A percentile compares a stretch with the other conserved stretches of the same genome.
phyloP scores from a whole-genome alignment of 2,329 filamentous ascomycete genomes.

The Biscogniauxia mediterranea region DNA sequence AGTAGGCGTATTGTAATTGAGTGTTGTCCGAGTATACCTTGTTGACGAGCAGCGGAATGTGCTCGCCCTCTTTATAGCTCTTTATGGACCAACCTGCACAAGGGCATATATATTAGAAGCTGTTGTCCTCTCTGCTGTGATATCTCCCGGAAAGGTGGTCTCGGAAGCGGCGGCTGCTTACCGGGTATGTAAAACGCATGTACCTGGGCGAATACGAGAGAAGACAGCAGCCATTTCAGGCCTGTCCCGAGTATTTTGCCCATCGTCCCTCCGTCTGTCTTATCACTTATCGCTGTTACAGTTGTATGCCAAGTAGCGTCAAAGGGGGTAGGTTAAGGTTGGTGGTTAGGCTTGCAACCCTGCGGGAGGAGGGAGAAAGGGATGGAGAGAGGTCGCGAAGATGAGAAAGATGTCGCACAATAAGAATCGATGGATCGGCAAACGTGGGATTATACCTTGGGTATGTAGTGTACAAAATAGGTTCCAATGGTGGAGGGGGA shows the following conservation, averaged over 20 bases:
- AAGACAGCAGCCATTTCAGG: conserved; percentile 46
- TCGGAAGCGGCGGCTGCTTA: conserved; percentile 40
- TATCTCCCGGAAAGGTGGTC: neutral
- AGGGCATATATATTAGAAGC: conserved; percentile 14
- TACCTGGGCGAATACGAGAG: conserved; percentile 46
- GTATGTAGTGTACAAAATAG: too few species aligned
- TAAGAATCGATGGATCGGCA: too few species aligned
- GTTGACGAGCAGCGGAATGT: conserved; percentile 83
- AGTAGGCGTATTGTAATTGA: conserved; percentile 88
- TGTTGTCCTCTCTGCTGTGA: conserved; percentile 11
- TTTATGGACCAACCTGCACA: conserved; percentile 73
- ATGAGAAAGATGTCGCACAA: neutral
- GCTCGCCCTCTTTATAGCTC: conserved; percentile 72
- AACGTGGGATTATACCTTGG: too few species aligned
- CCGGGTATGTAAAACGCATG: conserved; percentile 85
- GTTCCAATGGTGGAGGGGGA: neutral
- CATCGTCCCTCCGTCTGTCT: conserved; percentile 21
- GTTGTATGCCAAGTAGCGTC: neutral
- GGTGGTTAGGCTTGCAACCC: neutral
- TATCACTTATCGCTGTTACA: conserved; percentile 17
- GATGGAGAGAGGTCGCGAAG: neutral
- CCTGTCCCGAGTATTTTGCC: conserved; percentile 21
- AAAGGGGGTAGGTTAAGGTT: conserved; percentile 6
- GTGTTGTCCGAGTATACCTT: conserved; percentile 90
- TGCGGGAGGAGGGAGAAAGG: neutral